Percentiles rank a stretch among this genome's conserved stretches.
Evolutionary conservation across 2,329 filamentous ascomycete genomes (phyloP).

Genomic region (Sclerotinia trifoliorum): DNA sequence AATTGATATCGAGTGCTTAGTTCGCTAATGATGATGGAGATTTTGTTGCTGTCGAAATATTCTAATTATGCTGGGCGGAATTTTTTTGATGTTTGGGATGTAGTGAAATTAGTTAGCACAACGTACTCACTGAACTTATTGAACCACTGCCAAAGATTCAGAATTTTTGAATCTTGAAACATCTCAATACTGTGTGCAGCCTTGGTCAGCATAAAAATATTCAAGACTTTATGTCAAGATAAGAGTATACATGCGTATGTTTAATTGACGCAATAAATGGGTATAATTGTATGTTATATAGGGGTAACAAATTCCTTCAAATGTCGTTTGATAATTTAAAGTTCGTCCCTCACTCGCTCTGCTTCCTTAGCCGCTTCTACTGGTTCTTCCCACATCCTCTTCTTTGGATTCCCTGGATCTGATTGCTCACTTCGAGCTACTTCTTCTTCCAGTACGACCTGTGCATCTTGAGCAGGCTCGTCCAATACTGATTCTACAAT

Average conservation of each 20-base stretch:
- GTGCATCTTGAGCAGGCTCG: conserved; percentile 27
- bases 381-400: conserved; percentile 59
- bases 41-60: not conserved
- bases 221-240: too few species aligned
- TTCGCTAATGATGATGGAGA: not conserved
- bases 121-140: not conserved
- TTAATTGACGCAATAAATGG: not conserved
- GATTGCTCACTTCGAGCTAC: conserved; percentile 33
- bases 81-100: not conserved
- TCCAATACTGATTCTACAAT: conserved; percentile 35
- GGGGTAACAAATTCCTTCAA: not conserved
- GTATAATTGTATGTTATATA: not conserved
- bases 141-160: not conserved
- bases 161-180: not conserved
- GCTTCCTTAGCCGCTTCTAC: conserved; percentile 40
- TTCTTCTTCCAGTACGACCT: not conserved
- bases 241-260: not conserved
- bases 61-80: not conserved
- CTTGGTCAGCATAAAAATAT: not conserved
- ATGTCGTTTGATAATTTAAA: conserved; percentile 28
- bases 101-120: not conserved
- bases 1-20: not conserved
- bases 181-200: not conserved
- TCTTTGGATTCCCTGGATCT: conserved; percentile 52
- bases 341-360: conserved; percentile 37